Base-by-base conservation (phyloP, 495 filamentous ascomycete species). In the Tuber melanosporum region DNA sequence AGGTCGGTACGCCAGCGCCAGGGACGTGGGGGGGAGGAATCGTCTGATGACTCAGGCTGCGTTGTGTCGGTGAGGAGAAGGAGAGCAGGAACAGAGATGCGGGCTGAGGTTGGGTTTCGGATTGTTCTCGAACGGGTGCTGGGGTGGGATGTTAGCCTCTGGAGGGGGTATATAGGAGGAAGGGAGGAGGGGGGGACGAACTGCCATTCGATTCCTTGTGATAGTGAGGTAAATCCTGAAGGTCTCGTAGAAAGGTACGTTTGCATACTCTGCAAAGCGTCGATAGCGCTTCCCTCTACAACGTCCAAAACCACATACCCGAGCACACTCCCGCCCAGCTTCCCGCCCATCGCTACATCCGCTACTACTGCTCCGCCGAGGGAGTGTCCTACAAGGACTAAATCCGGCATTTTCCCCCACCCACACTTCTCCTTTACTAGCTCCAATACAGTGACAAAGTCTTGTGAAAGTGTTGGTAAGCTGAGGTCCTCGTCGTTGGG, bases 361-460 rank as follows among this genome's bases (percentile, higher is more conserved):
- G 93, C 95, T 32, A 98, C 92, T 2, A 99, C 93, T 41, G 95
- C 94, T n/a, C 96, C 95, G 45, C 95, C 95, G 1, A 99, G 88
- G 70, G 92, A 95, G 85, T 99, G 95, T n/a, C 95, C 95, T 6
- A 99, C 90, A 0, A 98, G 87, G 32, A 98, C 85, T 19, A 95
- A 84, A 69, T 91, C 89, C 4, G 95, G 95, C 2, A 94, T 82
- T 43, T 85, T 86, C 3, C 88, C 82, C 94, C 94, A 97, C 74
- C 84, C 85, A 88, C 95, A 90, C 75, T 87, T 85, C 14, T 83
- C 73, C 74, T 90, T 86, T 0, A 92, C 91, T 74, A 92, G 86
- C 26, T 86, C 83, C 75, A 98, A 86, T 44, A 94, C 90, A 74
- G 88, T 86, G 39, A 92, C 83, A 1, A 97, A 87, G 82, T 99